Evolutionary conservation across 495 filamentous ascomycete genomes (phyloP), one percentile per base, ranked within the genome.

Genomic region (Penicillium salamii): DNA sequence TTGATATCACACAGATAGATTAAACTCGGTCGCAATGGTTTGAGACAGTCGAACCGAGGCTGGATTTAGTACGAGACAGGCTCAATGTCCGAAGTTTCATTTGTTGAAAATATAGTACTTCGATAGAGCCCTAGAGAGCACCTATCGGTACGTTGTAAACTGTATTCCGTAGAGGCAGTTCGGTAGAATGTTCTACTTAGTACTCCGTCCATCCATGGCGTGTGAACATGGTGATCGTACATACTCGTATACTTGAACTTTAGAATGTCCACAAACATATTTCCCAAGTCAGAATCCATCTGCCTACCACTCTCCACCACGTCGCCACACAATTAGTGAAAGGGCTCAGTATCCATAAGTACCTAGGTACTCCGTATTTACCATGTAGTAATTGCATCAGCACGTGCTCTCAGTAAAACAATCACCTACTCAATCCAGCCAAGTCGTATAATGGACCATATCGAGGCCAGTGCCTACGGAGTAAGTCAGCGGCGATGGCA

Each of bases 401-500:
- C n/a, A 28, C 40, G 8, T 37, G 18, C 28, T 38, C 34, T 19
- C 23, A 3, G 8, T 26, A 8, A 26, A 26, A 7, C n/a, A 6
- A n/a, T 21, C 34, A 39, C 26, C 17, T 33, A 14, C 36, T 39
- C 18, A 32, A 31, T 39, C 12, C 18, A 39, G 17, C 19, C 15
- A 48, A 40, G 19, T 39, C 3, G 12, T 26, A 2, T 11, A 48
- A 48, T 35, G 29, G 36, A 28, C 36, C 46, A 40, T 21, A 15
- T 21, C 40, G 24, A 48, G 46, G 46, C 35, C 46, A 48, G 36
- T 39, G 46, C 46, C 3, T 14, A 23, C 18, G 26, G 32, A 40
- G n/a, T 18, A 39, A 40, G 12, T 48, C 46, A 34, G 38, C 42
- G 31, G 23, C 39, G 29, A 36, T 31, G n/a, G 42, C n/a, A 47